Evolutionary conservation across 2,329 filamentous ascomycete genomes (phyloP).

Genomic region (Stylonectria norvegica): DNA sequence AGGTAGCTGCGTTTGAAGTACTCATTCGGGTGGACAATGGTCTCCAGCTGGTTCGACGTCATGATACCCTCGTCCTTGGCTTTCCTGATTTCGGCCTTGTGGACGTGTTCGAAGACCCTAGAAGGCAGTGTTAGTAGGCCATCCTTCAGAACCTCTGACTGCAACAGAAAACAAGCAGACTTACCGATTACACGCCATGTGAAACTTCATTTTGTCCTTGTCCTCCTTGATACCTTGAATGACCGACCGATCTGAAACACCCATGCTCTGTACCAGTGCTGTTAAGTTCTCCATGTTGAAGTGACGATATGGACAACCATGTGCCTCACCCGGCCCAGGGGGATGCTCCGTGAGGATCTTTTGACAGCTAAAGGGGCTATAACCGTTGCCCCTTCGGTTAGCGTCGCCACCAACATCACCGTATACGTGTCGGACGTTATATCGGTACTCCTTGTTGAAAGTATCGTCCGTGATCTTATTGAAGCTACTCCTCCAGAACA

Average conservation of each 20-base stretch:
- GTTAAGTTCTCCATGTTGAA: constrained; percentile 86
- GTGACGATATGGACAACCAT: constrained; percentile 96
- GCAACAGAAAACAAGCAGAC: constrained; percentile 29
- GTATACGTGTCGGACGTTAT: constrained; percentile 93
- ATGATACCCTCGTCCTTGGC: constrained; percentile 72
- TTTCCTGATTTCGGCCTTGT: constrained; percentile 73
- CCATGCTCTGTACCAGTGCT: constrained; percentile 70
- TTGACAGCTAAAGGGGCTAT: constrained; percentile 89
- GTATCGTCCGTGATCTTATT: constrained; percentile 84
- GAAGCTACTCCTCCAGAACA: constrained; percentile 90
- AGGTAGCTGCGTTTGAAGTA: constrained; percentile 96
- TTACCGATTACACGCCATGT: constrained; percentile 90
- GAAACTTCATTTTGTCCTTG: constrained; percentile 81
- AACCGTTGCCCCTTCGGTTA: constrained; percentile 81
- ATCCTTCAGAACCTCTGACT: neutral
- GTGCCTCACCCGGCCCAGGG: constrained; percentile 80
- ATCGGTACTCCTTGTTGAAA: constrained; percentile 96
- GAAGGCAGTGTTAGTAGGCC: neutral
- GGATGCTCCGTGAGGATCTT: constrained; percentile 89
- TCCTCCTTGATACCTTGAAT: constrained; percentile 82
- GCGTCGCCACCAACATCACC: constrained; percentile 92
- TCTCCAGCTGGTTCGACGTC: constrained; percentile 77
- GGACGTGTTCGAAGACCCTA: constrained; percentile 82
- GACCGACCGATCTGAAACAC: constrained; percentile 73
- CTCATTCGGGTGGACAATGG: constrained; percentile 94